Evolutionary conservation across 768 basidiomycete species (phyloP).

Genomic region (Russula griseocarnosa): DNA sequence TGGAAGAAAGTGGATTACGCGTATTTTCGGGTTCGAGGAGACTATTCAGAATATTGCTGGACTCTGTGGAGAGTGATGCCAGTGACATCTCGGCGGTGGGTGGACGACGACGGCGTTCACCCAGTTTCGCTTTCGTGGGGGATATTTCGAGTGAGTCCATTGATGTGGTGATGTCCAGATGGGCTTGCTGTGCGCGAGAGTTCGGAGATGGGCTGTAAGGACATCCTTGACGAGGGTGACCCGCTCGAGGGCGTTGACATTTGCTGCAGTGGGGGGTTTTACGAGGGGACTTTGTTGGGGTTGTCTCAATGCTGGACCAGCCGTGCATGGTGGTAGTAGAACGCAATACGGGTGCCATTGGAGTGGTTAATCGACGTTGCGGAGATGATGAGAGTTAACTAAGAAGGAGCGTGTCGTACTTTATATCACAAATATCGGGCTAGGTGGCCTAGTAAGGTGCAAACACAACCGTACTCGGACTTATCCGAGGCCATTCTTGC

Average conservation of each 20-base stretch:
- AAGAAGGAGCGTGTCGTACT: neutral
- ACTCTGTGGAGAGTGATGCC: slow-evolving; percentile 48
- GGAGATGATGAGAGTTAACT: neutral
- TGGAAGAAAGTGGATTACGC: slow-evolving; percentile 31
- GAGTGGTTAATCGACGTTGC: neutral
- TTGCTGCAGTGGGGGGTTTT: slow-evolving; percentile 52
- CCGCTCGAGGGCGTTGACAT: slow-evolving; percentile 53
- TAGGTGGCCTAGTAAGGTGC: neutral
- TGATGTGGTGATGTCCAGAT: slow-evolving; percentile 14
- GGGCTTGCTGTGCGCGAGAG: neutral
- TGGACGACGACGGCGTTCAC: slow-evolving; percentile 32
- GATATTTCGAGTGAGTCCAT: slow-evolving; percentile 26
- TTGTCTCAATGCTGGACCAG: slow-evolving; percentile 17
- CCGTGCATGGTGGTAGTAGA: slow-evolving; percentile 18
- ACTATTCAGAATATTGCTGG: slow-evolving; percentile 45
- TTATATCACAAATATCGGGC: neutral
- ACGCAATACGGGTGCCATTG: slow-evolving; percentile 24
- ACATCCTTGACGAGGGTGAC: slow-evolving; percentile 64
- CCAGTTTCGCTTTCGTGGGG: slow-evolving; percentile 16
- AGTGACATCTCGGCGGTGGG: slow-evolving; percentile 41
- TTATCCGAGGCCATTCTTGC: neutral
- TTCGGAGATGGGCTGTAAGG: slow-evolving; percentile 36
- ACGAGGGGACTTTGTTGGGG: slow-evolving; percentile 43
- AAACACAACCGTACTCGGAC: neutral
- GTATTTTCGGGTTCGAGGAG: slow-evolving; percentile 46